Percentiles rank a stretch among this genome's conserved stretches.
Evolutionary conservation across 129 eudicot genomes (phyloP).

Genomic region (Flaveria brownii): DNA sequence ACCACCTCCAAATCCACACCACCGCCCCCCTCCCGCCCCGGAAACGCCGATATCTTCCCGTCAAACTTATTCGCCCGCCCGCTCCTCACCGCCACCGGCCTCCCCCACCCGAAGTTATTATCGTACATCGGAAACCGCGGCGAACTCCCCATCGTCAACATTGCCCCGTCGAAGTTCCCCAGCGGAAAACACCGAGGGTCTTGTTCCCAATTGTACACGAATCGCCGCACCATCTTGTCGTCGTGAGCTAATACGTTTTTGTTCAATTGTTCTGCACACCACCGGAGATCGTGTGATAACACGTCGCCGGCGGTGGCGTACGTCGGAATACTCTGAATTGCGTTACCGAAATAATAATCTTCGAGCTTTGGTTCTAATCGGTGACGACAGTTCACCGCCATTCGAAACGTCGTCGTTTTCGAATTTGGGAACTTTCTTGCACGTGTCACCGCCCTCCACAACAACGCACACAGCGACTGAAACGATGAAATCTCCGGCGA

Average conservation of each 20-base stretch:
- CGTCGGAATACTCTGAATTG: slow-evolving; percentile 81
- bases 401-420: slow-evolving; percentile 76
- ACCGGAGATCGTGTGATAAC: slow-evolving; percentile 49
- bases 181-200: slow-evolving; percentile 76
- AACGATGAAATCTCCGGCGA: slow-evolving; percentile 71
- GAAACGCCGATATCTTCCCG: slow-evolving; percentile 90
- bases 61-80: slow-evolving; percentile 90
- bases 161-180: slow-evolving; percentile 87
- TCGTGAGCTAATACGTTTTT: slow-evolving; percentile 60
- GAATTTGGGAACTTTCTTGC: slow-evolving; percentile 58
- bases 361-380: slow-evolving; percentile 80
- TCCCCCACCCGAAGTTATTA: slow-evolving; percentile 92
- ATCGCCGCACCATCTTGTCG: slow-evolving; percentile 52
- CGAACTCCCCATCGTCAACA: slow-evolving; percentile 91
- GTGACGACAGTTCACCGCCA: slow-evolving; percentile 95
- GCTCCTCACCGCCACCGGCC: slow-evolving; percentile 75
- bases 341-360: slow-evolving; percentile 73
- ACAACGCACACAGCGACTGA: slow-evolving; percentile 68
- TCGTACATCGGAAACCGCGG: slow-evolving; percentile 92
- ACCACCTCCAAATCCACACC: slow-evolving; percentile 91
- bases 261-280: slow-evolving; percentile 84
- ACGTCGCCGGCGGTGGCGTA: slow-evolving; percentile 71
- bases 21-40: slow-evolving; percentile 71
- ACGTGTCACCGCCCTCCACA: slow-evolving; percentile 87
- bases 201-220: slow-evolving; percentile 52